Conservation (phyloP, 305 asterid genomes). For the Caryopteris hybrid region DNA sequence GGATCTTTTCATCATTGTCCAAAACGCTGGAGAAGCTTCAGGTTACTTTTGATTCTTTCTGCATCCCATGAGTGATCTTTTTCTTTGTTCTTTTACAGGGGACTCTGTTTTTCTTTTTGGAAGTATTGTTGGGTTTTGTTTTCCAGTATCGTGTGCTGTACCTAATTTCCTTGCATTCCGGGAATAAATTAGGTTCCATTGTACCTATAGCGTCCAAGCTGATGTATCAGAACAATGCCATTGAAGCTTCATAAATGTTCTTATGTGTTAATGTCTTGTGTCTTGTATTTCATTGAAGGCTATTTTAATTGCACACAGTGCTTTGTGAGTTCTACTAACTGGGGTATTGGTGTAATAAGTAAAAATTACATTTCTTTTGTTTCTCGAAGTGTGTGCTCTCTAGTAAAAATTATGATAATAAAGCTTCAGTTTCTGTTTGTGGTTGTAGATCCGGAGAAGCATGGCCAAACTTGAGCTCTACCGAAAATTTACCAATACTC, state of each 20-base stretch:
- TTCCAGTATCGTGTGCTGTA: neutral
- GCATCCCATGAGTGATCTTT: neutral
- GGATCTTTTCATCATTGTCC: constrained; percentile 97
- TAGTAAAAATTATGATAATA: neutral
- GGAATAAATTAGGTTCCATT: neutral
- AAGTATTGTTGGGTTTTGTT: neutral
- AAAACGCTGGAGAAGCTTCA: constrained; percentile 96
- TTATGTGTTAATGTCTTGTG: neutral
- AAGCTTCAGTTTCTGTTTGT: constrained; percentile 19
- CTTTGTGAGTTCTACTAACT: neutral
- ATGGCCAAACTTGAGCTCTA: constrained; percentile 55
- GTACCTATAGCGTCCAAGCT: neutral
- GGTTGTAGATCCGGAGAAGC: constrained; percentile 72
- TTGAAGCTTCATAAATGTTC: neutral
- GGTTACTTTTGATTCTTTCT: constrained; percentile 36
- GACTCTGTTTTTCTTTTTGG: neutral
- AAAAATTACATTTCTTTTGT: neutral
- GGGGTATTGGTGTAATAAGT: neutral
- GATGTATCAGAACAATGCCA: neutral
- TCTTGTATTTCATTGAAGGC: neutral
- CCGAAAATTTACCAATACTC: constrained; percentile 52
- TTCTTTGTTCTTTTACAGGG: neutral
- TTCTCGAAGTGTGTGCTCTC: neutral
- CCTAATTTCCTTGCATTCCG: neutral
- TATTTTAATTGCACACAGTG: neutral